A percentile compares a stretch with the other conserved stretches of the same genome.
Evolutionary conservation across 768 basidiomycete genomes (phyloP).

Genomic region (Pisolithus tinctorius): DNA sequence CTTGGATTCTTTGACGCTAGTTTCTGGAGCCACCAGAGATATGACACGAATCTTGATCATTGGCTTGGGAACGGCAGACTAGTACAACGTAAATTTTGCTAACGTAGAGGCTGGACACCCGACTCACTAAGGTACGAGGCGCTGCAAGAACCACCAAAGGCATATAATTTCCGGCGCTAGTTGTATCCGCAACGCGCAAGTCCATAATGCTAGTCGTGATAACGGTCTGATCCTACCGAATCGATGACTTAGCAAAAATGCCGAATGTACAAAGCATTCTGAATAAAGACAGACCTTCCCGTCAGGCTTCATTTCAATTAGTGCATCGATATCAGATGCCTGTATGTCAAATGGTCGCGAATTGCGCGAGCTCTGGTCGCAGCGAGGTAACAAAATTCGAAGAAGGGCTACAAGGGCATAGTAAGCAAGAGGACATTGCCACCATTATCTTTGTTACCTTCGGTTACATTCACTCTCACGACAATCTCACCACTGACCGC

Average conservation of each 20-base stretch:
- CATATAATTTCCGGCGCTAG: slow-evolving; percentile 23
- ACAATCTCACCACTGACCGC: slow-evolving; percentile 34
- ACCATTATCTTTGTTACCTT: slow-evolving; percentile 26
- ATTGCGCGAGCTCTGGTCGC: slow-evolving; percentile 17
- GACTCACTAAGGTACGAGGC: slow-evolving; percentile 52
- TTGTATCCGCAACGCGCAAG: slow-evolving; percentile 46
- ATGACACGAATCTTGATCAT: slow-evolving; percentile 60
- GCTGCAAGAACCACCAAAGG: slow-evolving; percentile 50
- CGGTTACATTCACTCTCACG: slow-evolving; percentile 42
- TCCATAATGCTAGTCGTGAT: slow-evolving; percentile 61
- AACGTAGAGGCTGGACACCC: not conserved
- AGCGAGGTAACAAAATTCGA: slow-evolving; percentile 46
- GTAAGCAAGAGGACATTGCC: not conserved
- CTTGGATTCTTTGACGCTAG: slow-evolving; percentile 71
- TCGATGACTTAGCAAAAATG: not conserved
- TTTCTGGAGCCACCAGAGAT: slow-evolving; percentile 53
- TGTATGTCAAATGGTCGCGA: slow-evolving; percentile 48
- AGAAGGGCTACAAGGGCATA: slow-evolving; percentile 26
- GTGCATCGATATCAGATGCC: slow-evolving; percentile 55
- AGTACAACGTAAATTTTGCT: slow-evolving; percentile 2
- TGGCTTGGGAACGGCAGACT: slow-evolving; percentile 44
- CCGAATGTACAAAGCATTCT: slow-evolving; percentile 1
- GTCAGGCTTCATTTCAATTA: slow-evolving; percentile 63
- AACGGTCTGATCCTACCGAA: slow-evolving; percentile 59
- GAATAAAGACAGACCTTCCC: slow-evolving; percentile 47